Evolutionary conservation across 176 grass and related monocot genomes (phyloP), one percentile per base, ranked within the genome.

Genomic region (Stipa capillata): DNA sequence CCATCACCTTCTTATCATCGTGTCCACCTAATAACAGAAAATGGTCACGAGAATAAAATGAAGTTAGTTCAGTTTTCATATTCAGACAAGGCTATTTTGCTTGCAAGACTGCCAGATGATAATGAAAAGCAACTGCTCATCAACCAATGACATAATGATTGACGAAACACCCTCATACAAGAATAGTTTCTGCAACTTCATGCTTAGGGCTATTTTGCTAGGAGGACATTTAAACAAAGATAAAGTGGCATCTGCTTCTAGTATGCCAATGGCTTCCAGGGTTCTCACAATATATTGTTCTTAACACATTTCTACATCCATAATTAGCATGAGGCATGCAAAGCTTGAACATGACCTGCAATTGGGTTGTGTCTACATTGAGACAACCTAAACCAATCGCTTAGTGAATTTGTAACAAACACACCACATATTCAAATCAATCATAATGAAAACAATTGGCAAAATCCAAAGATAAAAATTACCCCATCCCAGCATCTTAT

Each of bases 401-500:
- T 69, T 7, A 6, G n/a, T 58, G 16, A 54, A 31, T 73, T 29
- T 42, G 15, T 25, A 44, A 65, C 25, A 41, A 45, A 28, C 47
- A 75, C 16, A 74, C 25, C 15, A 84, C 28, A 69, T 34, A 56
- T 61, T 85, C 16, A 44, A 66, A 48, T 50, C 12, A 61, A 63
- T 31, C 43, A 85, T 52, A 69, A 74, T 51, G 10, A 79, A 68
- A 78, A 69, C 35, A 62, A 55, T 28, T 23, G 43, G 8, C 57
- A 65, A 13, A 64, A 36, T 58, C 12, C 8, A 20, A 70, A 72
- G 9, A 77, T 54, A 59, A 18, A 85, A 78, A 81, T 87, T 93
- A 99, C 92, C 92, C 96, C 92, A 99, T 87, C 96, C 90, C 81
- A 99, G 90, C 79, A 95, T 92, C 81, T 93, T 99, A 79, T 95